phyloP scores from a whole-genome alignment of 2,329 filamentous ascomycete genomes.

The Colletotrichum sublineola region DNA sequence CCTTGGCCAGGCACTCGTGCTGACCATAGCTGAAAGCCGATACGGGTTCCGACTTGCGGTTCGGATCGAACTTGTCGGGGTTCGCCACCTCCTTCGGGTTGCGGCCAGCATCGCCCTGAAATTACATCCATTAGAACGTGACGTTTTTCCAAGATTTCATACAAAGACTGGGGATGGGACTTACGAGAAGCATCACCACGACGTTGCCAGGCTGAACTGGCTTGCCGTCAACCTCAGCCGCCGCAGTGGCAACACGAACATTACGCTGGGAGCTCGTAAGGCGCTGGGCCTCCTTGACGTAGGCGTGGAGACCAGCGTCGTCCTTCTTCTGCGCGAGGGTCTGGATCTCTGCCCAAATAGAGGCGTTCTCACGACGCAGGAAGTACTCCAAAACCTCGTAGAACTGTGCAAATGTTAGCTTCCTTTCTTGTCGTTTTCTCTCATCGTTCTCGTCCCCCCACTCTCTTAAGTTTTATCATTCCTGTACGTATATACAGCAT shows the following conservation, averaged over 20 bases:
- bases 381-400: conserved; percentile 60
- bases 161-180: conserved; percentile 27
- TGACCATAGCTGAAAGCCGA: conserved; percentile 61
- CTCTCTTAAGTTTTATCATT: too few relatives aligned
- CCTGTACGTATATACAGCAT: too few relatives aligned
- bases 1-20: conserved; percentile 60
- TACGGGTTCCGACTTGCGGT: conserved; percentile 56
- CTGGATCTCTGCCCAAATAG: conserved; percentile 60
- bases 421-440: too few relatives aligned
- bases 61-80: conserved; percentile 57
- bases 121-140: neutral
- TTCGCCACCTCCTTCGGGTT: conserved; percentile 54
- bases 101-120: conserved; percentile 54
- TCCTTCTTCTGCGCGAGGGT: conserved; percentile 52
- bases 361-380: conserved; percentile 55
- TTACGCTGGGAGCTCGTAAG: conserved; percentile 57
- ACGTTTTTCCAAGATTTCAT: too few relatives aligned
- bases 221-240: conserved; percentile 55
- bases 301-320: conserved; percentile 51
- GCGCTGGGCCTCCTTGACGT: conserved; percentile 58
- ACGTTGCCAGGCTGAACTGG: conserved; percentile 55
- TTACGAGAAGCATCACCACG: conserved; percentile 57
- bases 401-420: conserved; percentile 49
- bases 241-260: conserved; percentile 52
- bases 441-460: too few relatives aligned